Percentiles rank a stretch among this genome's conserved stretches.
phyloP scores from a whole-genome alignment of 2,329 filamentous ascomycete genomes.

The Aspergillus fijiensis region DNA sequence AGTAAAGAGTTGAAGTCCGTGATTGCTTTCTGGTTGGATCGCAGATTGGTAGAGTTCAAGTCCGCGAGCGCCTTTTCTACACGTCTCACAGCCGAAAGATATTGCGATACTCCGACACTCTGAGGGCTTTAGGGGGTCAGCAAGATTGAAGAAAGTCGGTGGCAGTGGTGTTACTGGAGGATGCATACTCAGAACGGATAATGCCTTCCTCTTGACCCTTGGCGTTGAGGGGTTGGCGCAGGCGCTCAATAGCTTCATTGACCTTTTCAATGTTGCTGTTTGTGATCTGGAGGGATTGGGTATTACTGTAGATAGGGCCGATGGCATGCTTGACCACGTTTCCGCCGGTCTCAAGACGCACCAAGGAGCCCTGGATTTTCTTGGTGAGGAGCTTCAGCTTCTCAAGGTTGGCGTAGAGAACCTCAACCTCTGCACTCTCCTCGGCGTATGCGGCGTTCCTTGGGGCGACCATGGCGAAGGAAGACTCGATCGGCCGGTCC shows the following conservation, averaged over 20 bases:
- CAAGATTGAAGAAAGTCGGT: not conserved
- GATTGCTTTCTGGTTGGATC: conserved; percentile 87
- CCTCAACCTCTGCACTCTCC: conserved; percentile 67
- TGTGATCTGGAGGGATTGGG: conserved; percentile 81
- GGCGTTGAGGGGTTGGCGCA: conserved; percentile 88
- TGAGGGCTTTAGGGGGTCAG: conserved; percentile 58
- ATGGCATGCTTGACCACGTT: conserved; percentile 90
- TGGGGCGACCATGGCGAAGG: conserved; percentile 51
- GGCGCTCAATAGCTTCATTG: conserved; percentile 79
- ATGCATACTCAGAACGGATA: conserved; percentile 69
- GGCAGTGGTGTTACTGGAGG: not conserved
- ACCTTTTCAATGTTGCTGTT: conserved; percentile 86
- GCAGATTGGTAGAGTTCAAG: conserved; percentile 84
- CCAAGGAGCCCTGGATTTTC: conserved; percentile 88
- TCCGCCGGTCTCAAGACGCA: conserved; percentile 80
- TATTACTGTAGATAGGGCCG: conserved; percentile 89
- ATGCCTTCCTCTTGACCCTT: conserved; percentile 90
- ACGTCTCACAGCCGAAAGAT: conserved; percentile 85
- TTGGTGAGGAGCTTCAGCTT: conserved; percentile 92
- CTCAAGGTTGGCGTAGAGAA: conserved; percentile 70
- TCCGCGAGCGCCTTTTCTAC: conserved; percentile 80
- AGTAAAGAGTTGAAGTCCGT: conserved; percentile 75
- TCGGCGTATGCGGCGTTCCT: conserved; percentile 61
- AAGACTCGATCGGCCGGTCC: conserved; percentile 18
- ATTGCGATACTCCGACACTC: conserved; percentile 76